Conservation (phyloP, 2,329 filamentous ascomycete genomes). For the Colletotrichum zoysiae region DNA sequence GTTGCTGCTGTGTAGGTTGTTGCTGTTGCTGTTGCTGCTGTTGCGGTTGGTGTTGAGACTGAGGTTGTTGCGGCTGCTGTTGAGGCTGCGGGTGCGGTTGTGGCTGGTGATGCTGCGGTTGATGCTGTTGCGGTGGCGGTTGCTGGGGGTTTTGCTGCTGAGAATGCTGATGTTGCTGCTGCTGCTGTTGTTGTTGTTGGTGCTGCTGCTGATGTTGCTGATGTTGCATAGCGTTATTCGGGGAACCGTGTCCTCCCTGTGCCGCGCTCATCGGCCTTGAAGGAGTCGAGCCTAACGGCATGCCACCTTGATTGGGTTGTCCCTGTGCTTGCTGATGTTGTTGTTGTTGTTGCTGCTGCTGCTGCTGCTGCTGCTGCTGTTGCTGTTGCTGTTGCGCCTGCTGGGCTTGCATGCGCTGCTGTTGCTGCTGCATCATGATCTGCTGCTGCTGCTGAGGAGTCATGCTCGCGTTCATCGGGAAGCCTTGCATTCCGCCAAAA, state of each 20-base stretch:
- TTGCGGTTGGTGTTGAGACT: slow-evolving; percentile 45
- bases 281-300: slow-evolving; percentile 48
- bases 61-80: slow-evolving; percentile 47
- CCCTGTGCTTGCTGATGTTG: slow-evolving; percentile 55
- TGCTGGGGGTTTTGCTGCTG: slow-evolving; percentile 53
- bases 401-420: slow-evolving; percentile 44
- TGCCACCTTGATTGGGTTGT: slow-evolving; percentile 43
- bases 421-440: slow-evolving; percentile 47
- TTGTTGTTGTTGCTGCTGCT: slow-evolving; percentile 53
- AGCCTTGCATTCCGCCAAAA: slow-evolving; percentile 64
- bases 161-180: slow-evolving; percentile 49
- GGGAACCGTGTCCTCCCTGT: slow-evolving; percentile 49
- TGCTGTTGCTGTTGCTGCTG: slow-evolving; percentile 50
- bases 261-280: slow-evolving; percentile 48
- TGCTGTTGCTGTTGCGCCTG: slow-evolving; percentile 50
- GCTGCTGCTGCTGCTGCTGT: slow-evolving; percentile 49
- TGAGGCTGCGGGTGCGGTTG: slow-evolving; percentile 47
- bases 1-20: slow-evolving; percentile 50
- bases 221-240: slow-evolving; percentile 49
- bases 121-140: slow-evolving; percentile 49
- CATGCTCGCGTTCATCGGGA: slow-evolving; percentile 68
- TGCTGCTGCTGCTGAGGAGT: slow-evolving; percentile 52
- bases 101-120: slow-evolving; percentile 48
- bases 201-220: slow-evolving; percentile 51
- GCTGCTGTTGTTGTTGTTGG: slow-evolving; percentile 49